Conservation (phyloP, 106 monocot genomes). For the Phalaenopsis aphrodite region DNA sequence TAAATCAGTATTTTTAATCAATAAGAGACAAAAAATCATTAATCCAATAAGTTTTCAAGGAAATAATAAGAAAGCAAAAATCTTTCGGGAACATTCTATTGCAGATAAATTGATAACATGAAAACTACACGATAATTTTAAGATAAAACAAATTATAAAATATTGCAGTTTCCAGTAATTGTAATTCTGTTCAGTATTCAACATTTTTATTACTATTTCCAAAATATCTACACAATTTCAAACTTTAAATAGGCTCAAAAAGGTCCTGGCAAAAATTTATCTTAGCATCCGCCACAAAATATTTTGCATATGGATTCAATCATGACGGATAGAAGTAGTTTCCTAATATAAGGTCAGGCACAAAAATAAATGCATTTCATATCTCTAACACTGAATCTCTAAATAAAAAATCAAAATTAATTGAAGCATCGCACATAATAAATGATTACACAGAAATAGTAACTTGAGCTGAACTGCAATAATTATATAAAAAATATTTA, state of each 20-base stretch:
- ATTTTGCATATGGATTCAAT: not conserved
- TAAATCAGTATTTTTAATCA: not conserved
- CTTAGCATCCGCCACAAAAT: not conserved
- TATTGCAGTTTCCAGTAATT: not conserved
- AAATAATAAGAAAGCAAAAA: not conserved
- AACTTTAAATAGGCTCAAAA: not conserved
- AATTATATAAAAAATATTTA: not conserved
- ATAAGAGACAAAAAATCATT: not conserved
- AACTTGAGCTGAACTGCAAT: slow-evolving; percentile 5
- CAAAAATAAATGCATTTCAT: not conserved
- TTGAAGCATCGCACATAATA: not conserved
- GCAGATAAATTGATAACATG: not conserved
- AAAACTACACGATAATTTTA: not conserved
- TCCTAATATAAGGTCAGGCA: not conserved
- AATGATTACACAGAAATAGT: not conserved
- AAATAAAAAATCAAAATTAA: not conserved
- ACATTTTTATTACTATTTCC: not conserved
- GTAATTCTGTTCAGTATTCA: not conserved
- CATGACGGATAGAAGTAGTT: not conserved
- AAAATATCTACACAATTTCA: not conserved
- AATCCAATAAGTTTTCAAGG: not conserved
- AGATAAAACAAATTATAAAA: not conserved
- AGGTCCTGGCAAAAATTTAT: not conserved
- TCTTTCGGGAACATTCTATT: not conserved
- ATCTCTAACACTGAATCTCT: too few species aligned